These are phyloP conservation scores for Pseudogymnoascus pannorum DNA, from an alignment of 2,329 filamentous ascomycete genomes.

Conservation along the genomic window DNA sequence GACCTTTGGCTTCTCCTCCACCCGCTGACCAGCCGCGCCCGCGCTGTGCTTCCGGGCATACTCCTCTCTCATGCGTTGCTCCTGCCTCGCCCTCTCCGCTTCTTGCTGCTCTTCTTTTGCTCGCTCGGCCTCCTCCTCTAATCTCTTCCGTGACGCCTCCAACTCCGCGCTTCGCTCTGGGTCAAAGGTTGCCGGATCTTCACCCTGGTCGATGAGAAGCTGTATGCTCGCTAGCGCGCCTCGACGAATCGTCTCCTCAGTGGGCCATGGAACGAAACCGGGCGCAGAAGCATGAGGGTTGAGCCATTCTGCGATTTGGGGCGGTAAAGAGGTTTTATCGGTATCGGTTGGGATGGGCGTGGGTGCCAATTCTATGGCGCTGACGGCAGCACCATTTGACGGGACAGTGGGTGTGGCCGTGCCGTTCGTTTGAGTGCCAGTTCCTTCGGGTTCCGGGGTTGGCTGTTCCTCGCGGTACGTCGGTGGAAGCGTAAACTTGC, in stretches of 20 bases:
- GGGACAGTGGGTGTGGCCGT: slow-evolving; percentile 20
- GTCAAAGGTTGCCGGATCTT: slow-evolving; percentile 54
- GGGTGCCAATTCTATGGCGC: slow-evolving; percentile 12
- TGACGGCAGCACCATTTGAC: slow-evolving; percentile 19
- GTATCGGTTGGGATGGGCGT: slow-evolving; percentile 18
- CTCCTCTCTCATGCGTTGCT: slow-evolving; percentile 24
- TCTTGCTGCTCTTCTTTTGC: slow-evolving; percentile 17
- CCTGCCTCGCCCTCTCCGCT: slow-evolving; percentile 28
- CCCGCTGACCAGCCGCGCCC: slow-evolving; percentile 22
- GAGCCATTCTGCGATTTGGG: slow-evolving; percentile 32
- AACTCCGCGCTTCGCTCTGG: slow-evolving; percentile 36
- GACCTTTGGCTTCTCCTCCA: slow-evolving; percentile 32
- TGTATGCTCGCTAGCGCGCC: slow-evolving; percentile 63
- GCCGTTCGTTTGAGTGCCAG: slow-evolving; percentile 23
- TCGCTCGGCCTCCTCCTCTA: slow-evolving; percentile 27
- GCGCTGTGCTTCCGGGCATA: slow-evolving; percentile 17
- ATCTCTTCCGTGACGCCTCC: slow-evolving; percentile 28
- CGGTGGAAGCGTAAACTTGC: slow-evolving; percentile 65
- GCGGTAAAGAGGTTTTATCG: slow-evolving; percentile 25
- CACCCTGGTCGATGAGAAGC: slow-evolving; percentile 51
- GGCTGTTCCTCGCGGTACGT: slow-evolving; percentile 21
- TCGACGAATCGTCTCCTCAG: slow-evolving; percentile 58
- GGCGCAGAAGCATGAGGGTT: slow-evolving; percentile 48
- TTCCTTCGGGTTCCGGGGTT: slow-evolving; percentile 10
- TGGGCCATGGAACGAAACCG: slow-evolving; percentile 72